These are phyloP conservation scores for Clonostachys byssicola DNA, from an alignment of 2,329 filamentous ascomycete genomes.

Conservation along the genomic window DNA sequence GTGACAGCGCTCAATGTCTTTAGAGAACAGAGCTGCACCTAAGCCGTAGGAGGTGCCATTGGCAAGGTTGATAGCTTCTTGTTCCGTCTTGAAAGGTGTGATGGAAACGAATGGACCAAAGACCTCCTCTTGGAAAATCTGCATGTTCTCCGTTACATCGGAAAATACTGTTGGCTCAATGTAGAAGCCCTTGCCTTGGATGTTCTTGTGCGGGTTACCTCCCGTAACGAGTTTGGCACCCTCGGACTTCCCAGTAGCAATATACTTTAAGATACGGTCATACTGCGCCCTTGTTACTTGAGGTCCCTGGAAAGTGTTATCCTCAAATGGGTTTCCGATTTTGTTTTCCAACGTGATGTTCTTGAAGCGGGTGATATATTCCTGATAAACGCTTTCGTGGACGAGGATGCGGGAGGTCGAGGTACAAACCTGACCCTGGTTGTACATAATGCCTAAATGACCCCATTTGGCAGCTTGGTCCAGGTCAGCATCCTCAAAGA, in stretches of 20 bases:
- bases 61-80: slow-evolving; percentile 66
- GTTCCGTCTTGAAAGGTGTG: slow-evolving; percentile 76
- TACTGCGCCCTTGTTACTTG: slow-evolving; percentile 78
- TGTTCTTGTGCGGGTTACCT: slow-evolving; percentile 41
- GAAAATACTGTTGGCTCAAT: slow-evolving; percentile 84
- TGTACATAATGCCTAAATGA: slow-evolving; percentile 60
- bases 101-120: slow-evolving; percentile 80
- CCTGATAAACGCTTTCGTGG: slow-evolving; percentile 77
- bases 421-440: slow-evolving; percentile 60
- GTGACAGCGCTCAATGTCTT: slow-evolving; percentile 33
- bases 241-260: slow-evolving; percentile 56
- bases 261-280: slow-evolving; percentile 77
- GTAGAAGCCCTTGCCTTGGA: slow-evolving; percentile 63
- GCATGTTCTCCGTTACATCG: slow-evolving; percentile 74
- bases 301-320: slow-evolving; percentile 76
- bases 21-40: slow-evolving; percentile 67
- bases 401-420: slow-evolving; percentile 78
- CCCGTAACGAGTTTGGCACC: slow-evolving; percentile 52
- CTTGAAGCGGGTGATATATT: slow-evolving; percentile 75
- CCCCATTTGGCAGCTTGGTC: slow-evolving; percentile 70
- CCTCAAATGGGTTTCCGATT: slow-evolving; percentile 73
- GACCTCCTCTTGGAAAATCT: slow-evolving; percentile 84
- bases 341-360: slow-evolving; percentile 64
- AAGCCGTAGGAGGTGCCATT: slow-evolving; percentile 76
- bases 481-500: slow-evolving; percentile 70